Percentiles rank a stretch among this genome's conserved stretches.
Evolutionary conservation across 2,329 filamentous ascomycete species (phyloP).

Genomic region (Aureobasidium uvarum): DNA sequence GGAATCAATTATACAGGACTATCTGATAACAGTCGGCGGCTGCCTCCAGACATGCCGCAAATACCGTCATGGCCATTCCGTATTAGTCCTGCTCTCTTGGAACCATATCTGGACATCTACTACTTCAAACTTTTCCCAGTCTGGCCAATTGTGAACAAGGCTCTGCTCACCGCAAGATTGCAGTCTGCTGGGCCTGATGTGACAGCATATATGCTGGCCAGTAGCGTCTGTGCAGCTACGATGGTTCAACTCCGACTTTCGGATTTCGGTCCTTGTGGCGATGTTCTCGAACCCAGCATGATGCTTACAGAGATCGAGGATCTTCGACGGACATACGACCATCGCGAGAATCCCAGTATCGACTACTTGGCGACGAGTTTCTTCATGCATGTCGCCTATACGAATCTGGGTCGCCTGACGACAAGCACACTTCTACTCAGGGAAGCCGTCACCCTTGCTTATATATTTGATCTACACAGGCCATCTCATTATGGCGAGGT

Average conservation of each 20-base stretch:
- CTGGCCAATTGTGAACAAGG: constrained; percentile 29
- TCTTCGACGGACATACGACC: constrained; percentile 21
- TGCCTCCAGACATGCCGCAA: background rate
- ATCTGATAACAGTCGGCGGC: background rate
- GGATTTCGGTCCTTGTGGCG: background rate
- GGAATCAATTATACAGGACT: background rate
- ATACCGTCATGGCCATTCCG: background rate
- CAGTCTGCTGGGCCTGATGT: constrained; percentile 3
- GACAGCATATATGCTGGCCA: constrained; percentile 28
- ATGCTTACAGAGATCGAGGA: constrained; percentile 28
- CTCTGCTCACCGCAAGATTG: constrained; percentile 1
- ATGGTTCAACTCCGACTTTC: constrained; percentile 29
- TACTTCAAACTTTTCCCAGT: constrained; percentile 30
- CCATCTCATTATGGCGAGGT: constrained; percentile 25
- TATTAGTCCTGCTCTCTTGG: constrained; percentile 8
- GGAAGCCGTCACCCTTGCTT: constrained; percentile 29
- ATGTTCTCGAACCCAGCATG: background rate
- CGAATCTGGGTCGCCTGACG: constrained; percentile 24
- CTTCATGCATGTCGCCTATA: constrained; percentile 30
- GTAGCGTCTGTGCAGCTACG: constrained; percentile 29
- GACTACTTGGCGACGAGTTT: constrained; percentile 26
- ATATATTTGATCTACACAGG: constrained; percentile 29
- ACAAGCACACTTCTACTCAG: constrained; percentile 29
- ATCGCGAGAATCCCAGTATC: constrained; percentile 27
- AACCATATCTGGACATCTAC: constrained; percentile 30